A percentile compares a stretch with the other conserved stretches of the same genome.
Evolutionary conservation across 495 filamentous ascomycete genomes (phyloP).

Genomic region (Sporormia fimetaria): DNA sequence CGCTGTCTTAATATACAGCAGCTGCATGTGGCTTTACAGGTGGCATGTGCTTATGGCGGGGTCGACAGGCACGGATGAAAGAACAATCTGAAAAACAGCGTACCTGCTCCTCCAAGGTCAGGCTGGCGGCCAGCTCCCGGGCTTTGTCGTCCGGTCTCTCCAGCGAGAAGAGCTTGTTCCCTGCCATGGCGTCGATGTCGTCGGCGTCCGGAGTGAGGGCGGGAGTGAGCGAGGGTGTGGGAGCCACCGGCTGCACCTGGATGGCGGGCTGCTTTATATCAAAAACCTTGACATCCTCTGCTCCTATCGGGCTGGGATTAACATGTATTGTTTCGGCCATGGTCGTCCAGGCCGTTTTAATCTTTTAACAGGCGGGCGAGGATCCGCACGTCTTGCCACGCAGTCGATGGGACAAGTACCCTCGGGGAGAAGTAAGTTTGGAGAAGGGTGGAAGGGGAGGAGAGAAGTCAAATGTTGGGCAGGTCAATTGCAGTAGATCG

Average conservation of each 20-base stretch:
- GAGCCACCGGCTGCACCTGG: constrained; percentile 9
- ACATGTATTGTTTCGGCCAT: constrained; percentile 13
- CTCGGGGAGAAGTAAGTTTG: constrained; percentile 5
- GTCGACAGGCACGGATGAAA: constrained; percentile 2
- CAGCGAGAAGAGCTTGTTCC: constrained; percentile 19
- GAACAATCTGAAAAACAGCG: constrained; percentile 9
- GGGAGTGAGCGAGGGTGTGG: constrained; percentile 8
- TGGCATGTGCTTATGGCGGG: background rate
- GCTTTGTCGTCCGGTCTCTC: constrained; percentile 26
- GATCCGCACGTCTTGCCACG: constrained; percentile 16
- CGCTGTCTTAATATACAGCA: too few relatives aligned
- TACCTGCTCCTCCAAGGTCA: constrained; percentile 27
- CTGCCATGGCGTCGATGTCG: constrained; percentile 15
- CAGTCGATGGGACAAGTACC: constrained; percentile 4
- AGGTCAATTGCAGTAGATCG: constrained; percentile 18
- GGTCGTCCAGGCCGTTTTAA: constrained; percentile 9
- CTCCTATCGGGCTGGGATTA: constrained; percentile 17
- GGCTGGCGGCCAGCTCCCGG: constrained; percentile 21
- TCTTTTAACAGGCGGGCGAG: constrained; percentile 13
- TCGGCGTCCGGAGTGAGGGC: constrained; percentile 12
- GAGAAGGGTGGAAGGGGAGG: constrained; percentile 2
- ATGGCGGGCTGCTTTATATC: constrained; percentile 19
- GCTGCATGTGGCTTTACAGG: too few relatives aligned
- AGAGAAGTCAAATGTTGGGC: constrained; percentile 5
- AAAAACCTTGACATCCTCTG: background rate